Base-by-base conservation (phyloP, 2,329 filamentous ascomycete genomes). In the Zelopaecilomyces penicillatus region DNA sequence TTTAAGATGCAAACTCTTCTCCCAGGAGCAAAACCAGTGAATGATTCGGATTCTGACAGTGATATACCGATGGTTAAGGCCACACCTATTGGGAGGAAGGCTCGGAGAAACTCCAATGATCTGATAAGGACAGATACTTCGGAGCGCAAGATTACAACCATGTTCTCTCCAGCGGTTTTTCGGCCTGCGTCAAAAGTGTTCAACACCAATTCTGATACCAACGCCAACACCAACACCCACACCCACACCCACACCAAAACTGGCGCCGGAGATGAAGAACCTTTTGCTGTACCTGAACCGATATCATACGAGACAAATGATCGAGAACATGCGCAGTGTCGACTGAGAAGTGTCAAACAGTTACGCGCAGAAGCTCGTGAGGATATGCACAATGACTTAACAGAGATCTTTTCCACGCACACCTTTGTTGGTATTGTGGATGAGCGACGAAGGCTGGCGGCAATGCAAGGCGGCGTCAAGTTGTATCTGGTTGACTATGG, bases 361-460 rank as follows among this genome's bases (percentile, higher is more conserved):
- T 78, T 98, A 9, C 87, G 91, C 26, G 78, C 85, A 10, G 76
- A 80, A 45, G 90, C 97, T 10, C 83, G 90, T 19, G 82, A 87
- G 32, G 74, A 80, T 3, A 87, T 90, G 72, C 89, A 98, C 64
- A 80, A 83, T 53, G 85, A 85, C 43, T 73, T 98, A 33, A 95
- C 87, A 1, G 89, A 96, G 47, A 80, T 93, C 10, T 87, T 97
- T 55, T 82, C 86, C 9, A 82, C 81, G 19, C 89, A 95, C 60
- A 95, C 87, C 1, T 98, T 96, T 62, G 87, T 98, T 39, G 93
- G 93, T 3, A 74, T 98, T 28, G 87, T 97, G 2, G 93, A 98
- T 58, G 85, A 91, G 57, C 78, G 76, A 35, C 83, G 88, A 41
- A 85, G 93, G 8, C 78, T 98, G 9, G 90, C 83, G n/a, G 89